phyloP scores from a whole-genome alignment of 768 basidiomycete species.

The Russula virescens region DNA sequence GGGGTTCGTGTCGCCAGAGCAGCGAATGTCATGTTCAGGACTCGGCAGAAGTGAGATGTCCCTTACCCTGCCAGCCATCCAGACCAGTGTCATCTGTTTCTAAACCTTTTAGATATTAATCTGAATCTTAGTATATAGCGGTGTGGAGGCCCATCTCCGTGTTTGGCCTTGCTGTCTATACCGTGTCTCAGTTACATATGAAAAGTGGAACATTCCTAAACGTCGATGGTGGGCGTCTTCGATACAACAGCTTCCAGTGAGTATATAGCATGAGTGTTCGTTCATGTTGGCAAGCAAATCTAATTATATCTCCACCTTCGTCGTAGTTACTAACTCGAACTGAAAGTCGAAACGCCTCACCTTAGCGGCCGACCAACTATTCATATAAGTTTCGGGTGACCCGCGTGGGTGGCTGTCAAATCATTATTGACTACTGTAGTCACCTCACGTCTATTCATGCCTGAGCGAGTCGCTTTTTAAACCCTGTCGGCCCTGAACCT shows the following conservation, averaged over 20 bases:
- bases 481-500: constrained; percentile 12
- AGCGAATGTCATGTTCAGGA: constrained; percentile 22
- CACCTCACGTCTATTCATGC: constrained; percentile 2
- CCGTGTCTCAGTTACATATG: background rate
- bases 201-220: background rate
- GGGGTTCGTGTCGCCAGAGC: background rate
- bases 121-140: background rate
- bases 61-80: background rate
- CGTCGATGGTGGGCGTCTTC: too few species aligned
- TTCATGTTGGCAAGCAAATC: too few species aligned
- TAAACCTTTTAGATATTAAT: too few species aligned
- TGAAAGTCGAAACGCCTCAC: too few species aligned
- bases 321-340: too few species aligned
- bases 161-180: background rate
- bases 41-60: constrained; percentile 8
- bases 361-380: background rate
- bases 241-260: too few species aligned
- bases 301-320: too few species aligned
- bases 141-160: background rate
- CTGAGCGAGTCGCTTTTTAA: constrained; percentile 7
- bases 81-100: background rate
- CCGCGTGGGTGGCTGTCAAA: background rate
- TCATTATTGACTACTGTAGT: background rate
- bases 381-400: background rate
- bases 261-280: too few species aligned